Percentiles rank a stretch among this genome's conserved stretches.
phyloP scores from a whole-genome alignment of 371 early-diverging fungal species.

The Rhizomucor miehei region DNA sequence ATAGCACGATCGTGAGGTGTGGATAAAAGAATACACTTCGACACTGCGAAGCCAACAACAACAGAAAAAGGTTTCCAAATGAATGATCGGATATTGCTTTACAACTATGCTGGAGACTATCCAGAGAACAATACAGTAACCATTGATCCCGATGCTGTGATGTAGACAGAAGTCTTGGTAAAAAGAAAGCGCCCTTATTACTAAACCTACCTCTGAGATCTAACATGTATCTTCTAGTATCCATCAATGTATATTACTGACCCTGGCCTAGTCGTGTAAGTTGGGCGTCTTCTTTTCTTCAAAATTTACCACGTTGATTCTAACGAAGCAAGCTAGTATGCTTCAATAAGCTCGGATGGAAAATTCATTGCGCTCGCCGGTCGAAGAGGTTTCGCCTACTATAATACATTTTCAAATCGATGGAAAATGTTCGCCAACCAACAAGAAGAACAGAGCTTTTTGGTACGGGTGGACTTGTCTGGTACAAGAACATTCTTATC shows the following conservation, averaged over 20 bases:
- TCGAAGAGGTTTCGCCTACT: slow-evolving; percentile 75
- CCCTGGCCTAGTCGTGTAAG: slow-evolving; percentile 81
- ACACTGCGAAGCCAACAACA: too few species aligned
- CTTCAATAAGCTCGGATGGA: slow-evolving; percentile 66
- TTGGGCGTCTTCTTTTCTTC: background rate
- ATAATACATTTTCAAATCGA: slow-evolving; percentile 66
- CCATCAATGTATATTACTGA: slow-evolving; percentile 76
- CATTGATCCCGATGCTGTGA: slow-evolving; percentile 70
- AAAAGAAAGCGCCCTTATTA: too few species aligned
- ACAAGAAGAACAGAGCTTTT: slow-evolving; percentile 79
- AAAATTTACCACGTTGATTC: background rate
- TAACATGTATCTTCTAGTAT: slow-evolving; percentile 34
- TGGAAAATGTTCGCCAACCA: slow-evolving; percentile 89
- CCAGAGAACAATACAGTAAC: slow-evolving; percentile 68
- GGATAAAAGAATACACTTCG: too few species aligned
- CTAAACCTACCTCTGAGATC: too few species aligned
- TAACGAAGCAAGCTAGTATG: slow-evolving; percentile 40
- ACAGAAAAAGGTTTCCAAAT: slow-evolving; percentile 63
- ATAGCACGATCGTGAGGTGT: too few species aligned
- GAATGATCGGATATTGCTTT: slow-evolving; percentile 73
- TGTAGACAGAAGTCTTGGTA: slow-evolving; percentile 79
- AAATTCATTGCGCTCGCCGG: slow-evolving; percentile 81
- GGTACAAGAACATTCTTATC: slow-evolving; percentile 75
- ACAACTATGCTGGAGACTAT: slow-evolving; percentile 59
- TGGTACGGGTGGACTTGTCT: slow-evolving; percentile 73